Conservation (phyloP, 441 rosid species). For the Rhodomyrtus psidioides region DNA sequence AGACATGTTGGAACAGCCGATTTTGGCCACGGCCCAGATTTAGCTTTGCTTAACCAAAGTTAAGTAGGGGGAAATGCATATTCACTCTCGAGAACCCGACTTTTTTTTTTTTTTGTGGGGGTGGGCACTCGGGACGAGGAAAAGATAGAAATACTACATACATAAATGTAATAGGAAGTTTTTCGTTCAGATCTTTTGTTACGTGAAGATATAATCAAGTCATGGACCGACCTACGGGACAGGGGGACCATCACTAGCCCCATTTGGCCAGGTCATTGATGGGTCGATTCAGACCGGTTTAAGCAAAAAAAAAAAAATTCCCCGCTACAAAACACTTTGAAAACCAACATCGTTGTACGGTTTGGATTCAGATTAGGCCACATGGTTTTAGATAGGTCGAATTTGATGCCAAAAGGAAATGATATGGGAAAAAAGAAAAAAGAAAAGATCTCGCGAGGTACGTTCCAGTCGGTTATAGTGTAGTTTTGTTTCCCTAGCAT, state of each 20-base stretch:
- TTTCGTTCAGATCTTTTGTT: too few relatives aligned
- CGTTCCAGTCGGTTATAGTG: neutral
- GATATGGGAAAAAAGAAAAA: neutral
- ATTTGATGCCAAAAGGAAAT: neutral
- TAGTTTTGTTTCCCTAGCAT: too few relatives aligned
- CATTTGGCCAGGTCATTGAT: neutral
- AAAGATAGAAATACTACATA: too few relatives aligned
- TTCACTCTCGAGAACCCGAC: too few relatives aligned
- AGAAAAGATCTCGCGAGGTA: neutral
- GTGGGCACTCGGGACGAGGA: neutral
- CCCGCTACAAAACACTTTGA: neutral
- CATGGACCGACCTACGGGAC: neutral
- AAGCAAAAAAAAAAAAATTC: too few relatives aligned
- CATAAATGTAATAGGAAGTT: too few relatives aligned
- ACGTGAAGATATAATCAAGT: accelerated
- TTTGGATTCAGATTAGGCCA: neutral
- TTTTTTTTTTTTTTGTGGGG: too few relatives aligned
- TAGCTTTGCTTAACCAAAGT: neutral
- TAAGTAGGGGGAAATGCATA: neutral
- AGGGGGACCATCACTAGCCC: neutral
- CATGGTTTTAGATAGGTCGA: neutral
- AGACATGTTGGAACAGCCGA: neutral
- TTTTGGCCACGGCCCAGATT: neutral
- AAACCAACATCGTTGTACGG: neutral
- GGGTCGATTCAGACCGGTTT: neutral